These are phyloP conservation scores for Tricholoma sp. DNA, from an alignment of 768 basidiomycete genomes.

Conservation along the genomic window DNA sequence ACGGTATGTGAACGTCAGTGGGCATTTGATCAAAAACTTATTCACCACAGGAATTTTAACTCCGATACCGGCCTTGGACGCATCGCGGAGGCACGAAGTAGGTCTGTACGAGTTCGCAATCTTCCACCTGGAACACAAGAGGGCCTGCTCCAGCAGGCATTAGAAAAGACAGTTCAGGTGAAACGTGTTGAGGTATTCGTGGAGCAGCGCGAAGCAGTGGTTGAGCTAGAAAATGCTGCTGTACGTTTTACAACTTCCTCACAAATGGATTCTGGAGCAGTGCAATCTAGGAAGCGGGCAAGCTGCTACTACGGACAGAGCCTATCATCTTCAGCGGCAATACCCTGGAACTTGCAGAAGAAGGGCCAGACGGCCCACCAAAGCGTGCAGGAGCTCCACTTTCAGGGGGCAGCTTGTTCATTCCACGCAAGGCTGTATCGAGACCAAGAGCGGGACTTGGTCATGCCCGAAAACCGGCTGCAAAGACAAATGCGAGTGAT, in stretches of 20 bases:
- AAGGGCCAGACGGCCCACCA: constrained; percentile 30
- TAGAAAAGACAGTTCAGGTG: constrained; percentile 73
- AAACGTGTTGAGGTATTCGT: constrained; percentile 73
- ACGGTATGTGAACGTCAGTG: constrained; percentile 32
- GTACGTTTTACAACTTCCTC: constrained; percentile 26
- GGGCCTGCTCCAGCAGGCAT: constrained; percentile 81
- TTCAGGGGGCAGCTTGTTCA: constrained; percentile 49
- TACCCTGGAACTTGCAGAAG: constrained; percentile 56
- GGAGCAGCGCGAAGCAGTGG: constrained; percentile 54
- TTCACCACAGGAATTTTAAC: constrained; percentile 27
- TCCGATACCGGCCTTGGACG: constrained; percentile 55
- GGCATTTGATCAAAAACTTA: neutral
- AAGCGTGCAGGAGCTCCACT: constrained; percentile 26
- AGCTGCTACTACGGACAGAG: constrained; percentile 65
- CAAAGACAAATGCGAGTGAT: constrained; percentile 9
- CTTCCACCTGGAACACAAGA: constrained; percentile 81
- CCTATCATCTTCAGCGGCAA: constrained; percentile 67
- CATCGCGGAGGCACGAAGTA: constrained; percentile 52
- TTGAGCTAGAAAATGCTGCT: constrained; percentile 61
- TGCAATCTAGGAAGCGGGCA: constrained; percentile 69
- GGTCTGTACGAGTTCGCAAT: constrained; percentile 72
- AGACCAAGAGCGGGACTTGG: constrained; percentile 73
- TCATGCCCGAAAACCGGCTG: constrained; percentile 38
- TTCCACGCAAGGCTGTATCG: constrained; percentile 60
- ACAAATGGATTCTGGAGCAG: neutral